Percentiles rank a stretch among this genome's conserved stretches.
phyloP scores from a whole-genome alignment of 2,329 filamentous ascomycete species.

The Monascus ruber region DNA sequence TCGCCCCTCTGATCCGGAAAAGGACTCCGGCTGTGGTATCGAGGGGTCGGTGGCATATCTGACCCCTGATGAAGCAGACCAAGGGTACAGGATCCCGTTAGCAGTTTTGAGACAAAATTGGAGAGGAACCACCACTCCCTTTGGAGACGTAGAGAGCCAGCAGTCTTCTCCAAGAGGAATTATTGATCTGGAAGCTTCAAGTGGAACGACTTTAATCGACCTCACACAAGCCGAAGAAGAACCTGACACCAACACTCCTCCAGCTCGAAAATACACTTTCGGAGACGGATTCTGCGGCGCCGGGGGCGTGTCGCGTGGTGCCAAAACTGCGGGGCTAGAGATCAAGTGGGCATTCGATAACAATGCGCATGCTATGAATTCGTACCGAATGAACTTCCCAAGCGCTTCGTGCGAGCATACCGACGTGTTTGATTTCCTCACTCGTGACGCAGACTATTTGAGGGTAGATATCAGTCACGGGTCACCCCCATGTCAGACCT shows the following conservation, averaged over 20 bases:
- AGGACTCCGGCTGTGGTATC: too few relatives aligned
- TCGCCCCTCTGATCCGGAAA: conserved; percentile 9
- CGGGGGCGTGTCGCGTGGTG: conserved; percentile 59
- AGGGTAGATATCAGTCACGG: conserved; percentile 60
- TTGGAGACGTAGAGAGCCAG: conserved; percentile 13
- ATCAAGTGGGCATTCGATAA: conserved; percentile 56
- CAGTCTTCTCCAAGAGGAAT: not conserved
- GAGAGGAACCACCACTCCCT: conserved; percentile 20
- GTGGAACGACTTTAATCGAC: conserved; percentile 7
- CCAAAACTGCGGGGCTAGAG: conserved; percentile 45
- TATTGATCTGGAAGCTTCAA: conserved; percentile 6
- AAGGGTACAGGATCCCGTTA: conserved; percentile 4
- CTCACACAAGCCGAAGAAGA: conserved; percentile 11
- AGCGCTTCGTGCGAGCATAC: conserved; percentile 20
- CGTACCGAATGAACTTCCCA: conserved; percentile 50
- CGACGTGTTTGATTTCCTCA: conserved; percentile 37
- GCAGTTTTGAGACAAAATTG: conserved; percentile 17
- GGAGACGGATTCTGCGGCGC: conserved; percentile 64
- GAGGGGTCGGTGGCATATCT: conserved; percentile 19
- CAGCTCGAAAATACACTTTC: conserved; percentile 46
- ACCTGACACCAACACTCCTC: conserved; percentile 20
- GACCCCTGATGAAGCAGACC: conserved; percentile 18
- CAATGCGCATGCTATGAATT: conserved; percentile 43
- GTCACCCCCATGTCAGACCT: conserved; percentile 67
- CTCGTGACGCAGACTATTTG: conserved; percentile 18